Base-by-base conservation (phyloP, 2,329 filamentous ascomycete genomes). In the Aspergillus tubingensis region DNA sequence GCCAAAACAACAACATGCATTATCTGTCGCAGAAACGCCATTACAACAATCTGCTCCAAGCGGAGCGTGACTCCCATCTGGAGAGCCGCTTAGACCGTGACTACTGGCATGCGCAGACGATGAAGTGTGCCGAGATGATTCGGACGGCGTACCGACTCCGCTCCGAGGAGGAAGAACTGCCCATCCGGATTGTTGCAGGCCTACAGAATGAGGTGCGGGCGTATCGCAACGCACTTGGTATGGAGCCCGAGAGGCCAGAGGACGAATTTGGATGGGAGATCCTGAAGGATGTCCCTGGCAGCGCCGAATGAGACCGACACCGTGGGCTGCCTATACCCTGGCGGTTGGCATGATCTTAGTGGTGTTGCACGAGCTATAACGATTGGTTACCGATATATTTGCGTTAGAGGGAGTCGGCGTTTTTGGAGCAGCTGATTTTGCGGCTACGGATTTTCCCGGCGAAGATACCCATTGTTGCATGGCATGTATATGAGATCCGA, bases 241-340 rank as follows among this genome's bases (percentile, higher is more conserved):
- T 82, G 77, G 80, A 82, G 61, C 68, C 76, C 1, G 79, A 82
- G 68, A 79, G 76, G 60, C 75, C 75, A 1, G 80, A 82, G 60
- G 79, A 82, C 27, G 80, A 82, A 67, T 80, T 75, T 59, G 80
- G 80, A 25, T 82, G 77, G 76, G 78, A 80, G 61, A 77, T 81
- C 49, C 68, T 82, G 48, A 80, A 80, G 67, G 74, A 80, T 63
- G 65, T 75, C 27, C 73, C 75, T 13, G 66, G 74, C n/a, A 70
- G 70, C 60, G 54, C 64, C 44, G 74, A 76, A 49, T 77, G 63
- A 70, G 3, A 51, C 13, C 27, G 47, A 36, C 32, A 36, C 32
- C 10, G 32, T 36, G 11, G 10, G 11, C 10, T 36, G 38, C 39
- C 39, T 27, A 23, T 39, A 49, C 48, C 23, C 39, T 44, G 59